Evolutionary conservation across 495 filamentous ascomycete species (phyloP).

Genomic region (Xylaria acuta): DNA sequence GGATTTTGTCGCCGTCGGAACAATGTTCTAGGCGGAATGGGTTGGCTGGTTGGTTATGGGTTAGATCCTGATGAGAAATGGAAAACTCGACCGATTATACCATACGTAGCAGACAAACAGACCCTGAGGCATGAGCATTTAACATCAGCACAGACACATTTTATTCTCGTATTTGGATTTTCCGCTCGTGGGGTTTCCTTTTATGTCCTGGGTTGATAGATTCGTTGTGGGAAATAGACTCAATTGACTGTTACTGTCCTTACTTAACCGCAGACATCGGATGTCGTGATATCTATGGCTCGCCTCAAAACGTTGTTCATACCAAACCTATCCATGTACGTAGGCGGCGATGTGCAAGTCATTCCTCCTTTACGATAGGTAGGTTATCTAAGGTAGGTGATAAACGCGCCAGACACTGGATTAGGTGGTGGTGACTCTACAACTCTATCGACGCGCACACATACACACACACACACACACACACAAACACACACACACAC

Average conservation of each 20-base stretch:
- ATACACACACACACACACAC: too few species aligned
- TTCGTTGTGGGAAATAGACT: not conserved
- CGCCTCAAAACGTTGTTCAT: too few species aligned
- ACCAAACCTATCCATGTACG: too few species aligned
- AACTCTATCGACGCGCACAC: too few species aligned
- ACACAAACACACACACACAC: too few species aligned
- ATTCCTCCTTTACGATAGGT: too few species aligned
- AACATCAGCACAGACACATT: not conserved
- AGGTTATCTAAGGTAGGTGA: too few species aligned
- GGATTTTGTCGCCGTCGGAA: not conserved
- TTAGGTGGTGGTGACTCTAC: too few species aligned
- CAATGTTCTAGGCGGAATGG: not conserved
- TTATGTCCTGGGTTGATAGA: not conserved
- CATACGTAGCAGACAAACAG: not conserved
- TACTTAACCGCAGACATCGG: too few species aligned
- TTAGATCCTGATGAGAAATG: conserved; percentile 6
- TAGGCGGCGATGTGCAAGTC: too few species aligned
- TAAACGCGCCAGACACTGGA: too few species aligned
- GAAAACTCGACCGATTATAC: not conserved
- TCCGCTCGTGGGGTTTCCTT: not conserved
- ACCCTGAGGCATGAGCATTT: not conserved
- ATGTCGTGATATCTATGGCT: too few species aligned
- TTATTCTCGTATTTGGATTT: not conserved
- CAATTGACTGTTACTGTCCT: not conserved
- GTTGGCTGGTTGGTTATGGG: not conserved